Evolutionary conservation across 768 basidiomycete genomes (phyloP), one percentile per base, ranked within the genome.

Genomic region (Mycena capillaripes): DNA sequence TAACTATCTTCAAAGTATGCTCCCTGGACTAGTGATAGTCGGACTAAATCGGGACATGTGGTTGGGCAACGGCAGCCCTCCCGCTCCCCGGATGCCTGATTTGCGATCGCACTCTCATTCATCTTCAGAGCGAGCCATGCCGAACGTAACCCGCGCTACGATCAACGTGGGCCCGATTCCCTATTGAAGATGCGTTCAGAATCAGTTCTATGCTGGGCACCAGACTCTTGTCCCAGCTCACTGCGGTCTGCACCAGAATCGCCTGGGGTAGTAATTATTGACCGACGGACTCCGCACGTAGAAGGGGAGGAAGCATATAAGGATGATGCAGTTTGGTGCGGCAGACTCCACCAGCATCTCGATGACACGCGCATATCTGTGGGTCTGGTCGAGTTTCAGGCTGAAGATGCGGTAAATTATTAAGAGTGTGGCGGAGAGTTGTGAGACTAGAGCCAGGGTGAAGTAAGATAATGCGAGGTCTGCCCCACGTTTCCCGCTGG

Each of bases 321-420:
- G 29, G 29, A 55, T 30, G 53, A 55, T 30, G 53, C 53, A 55
- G 19, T 55, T 55, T 55, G 53, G 53, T 55, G 53, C 53, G 30
- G 53, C 53, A 7, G 53, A 55, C 30, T 55, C 53, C 17, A 55
- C 29, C 27, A 55, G 6, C 30, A 55, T 55, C 53, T 55, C 53
- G 30, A 55, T 19, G 12, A 55, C 30, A 8, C 30, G 53, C 12
- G 53, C 53, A 55, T 55, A 55, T 55, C 4, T 30, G 29, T 30
- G 29, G 29, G 53, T 55, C 53, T 55, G 53, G 29, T 17, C 53
- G 7, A 17, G 29, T 8, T 1, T 6, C 29, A 55, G 12, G 19
- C 29, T 30, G 53, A 55, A 30, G 53, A 55, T 55, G 53, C 53
- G 53, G 30, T 55, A 55, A 7, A 55, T 55, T 30, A 55, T 55